Base-by-base conservation (phyloP, 306 rosid genomes). In the Corylus americana region DNA sequence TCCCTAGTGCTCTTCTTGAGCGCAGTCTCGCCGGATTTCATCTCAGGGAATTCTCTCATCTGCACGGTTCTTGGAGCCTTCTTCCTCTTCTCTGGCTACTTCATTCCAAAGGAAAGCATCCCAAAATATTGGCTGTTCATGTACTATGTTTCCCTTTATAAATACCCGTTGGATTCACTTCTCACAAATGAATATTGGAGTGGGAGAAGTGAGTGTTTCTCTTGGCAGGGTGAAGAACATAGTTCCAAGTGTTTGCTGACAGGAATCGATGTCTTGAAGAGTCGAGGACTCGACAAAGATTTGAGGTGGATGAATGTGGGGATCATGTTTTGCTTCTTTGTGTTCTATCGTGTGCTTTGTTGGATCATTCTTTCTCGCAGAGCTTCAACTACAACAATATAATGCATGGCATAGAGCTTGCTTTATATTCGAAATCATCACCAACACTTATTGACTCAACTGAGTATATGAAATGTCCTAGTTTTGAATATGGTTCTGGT, bases 81-180 rank as follows among this genome's bases (percentile, higher is more conserved):
- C 83, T 92, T 94, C 53, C 88, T 94, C 55, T 92, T 94, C 91
- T 94, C 97, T 1, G 97, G 98, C 22, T 94, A 94, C 87, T 94
- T 94, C 88, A 94, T 94, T 14, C 97, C 98, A 4, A 94, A 85
- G 73, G 91, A 91, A 35, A 90, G 87, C 80, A 94, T 94, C 17
- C 98, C 98, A 11, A 92, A 88, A 14, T 90, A 86, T 58, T 94
- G 98, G 98, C 78, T 92, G 50, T 94, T 94, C 80, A 91, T 94
- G 98, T 92, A 94, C 88, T 94, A 92, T 50, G 97, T 94, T 64
- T 94, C 98, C 0, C 87, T 94, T 31, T 94, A 94, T 82, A 89
- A 90, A 78, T 94, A 92, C 85, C 97, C 98, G 0, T 81, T 94
- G 83, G 98, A 94, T 83, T 85, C 93, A 3, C 75, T 94, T 68